phyloP scores from a whole-genome alignment of 805 yeast genomes.

The Candida pini region DNA sequence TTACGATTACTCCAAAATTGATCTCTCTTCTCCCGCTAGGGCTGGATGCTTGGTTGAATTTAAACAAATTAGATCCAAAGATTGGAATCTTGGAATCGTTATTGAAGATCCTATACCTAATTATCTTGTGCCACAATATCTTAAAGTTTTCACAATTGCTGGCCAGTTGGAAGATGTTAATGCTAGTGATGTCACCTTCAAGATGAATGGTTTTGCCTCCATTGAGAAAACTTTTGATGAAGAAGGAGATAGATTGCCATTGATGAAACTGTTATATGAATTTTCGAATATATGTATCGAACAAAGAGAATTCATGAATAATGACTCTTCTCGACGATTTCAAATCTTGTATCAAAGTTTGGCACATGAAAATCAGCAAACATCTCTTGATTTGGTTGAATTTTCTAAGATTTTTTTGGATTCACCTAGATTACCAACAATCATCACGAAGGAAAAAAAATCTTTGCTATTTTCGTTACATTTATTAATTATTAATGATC shows the following conservation, averaged over 20 bases:
- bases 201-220: conserved; percentile 9
- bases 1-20: no score
- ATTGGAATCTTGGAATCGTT: neutral
- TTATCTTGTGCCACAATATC: conserved; percentile 1
- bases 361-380: neutral
- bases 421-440: neutral
- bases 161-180: conserved; percentile 50
- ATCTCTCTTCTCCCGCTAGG: no score
- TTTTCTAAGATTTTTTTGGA: neutral
- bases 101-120: conserved; percentile 1
- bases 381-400: neutral
- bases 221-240: neutral
- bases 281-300: neutral
- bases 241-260: neutral
- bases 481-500: conserved; percentile 20
- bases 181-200: conserved; percentile 39
- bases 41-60: neutral
- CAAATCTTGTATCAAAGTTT: neutral
- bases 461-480: conserved; percentile 18
- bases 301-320: neutral
- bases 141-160: conserved; percentile 14
- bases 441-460: neutral
- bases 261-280: neutral
- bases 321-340: neutral
- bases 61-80: neutral